Evolutionary conservation across 2,329 filamentous ascomycete genomes (phyloP), one percentile per base, ranked within the genome.

Genomic region (Metarhizium sp.): DNA sequence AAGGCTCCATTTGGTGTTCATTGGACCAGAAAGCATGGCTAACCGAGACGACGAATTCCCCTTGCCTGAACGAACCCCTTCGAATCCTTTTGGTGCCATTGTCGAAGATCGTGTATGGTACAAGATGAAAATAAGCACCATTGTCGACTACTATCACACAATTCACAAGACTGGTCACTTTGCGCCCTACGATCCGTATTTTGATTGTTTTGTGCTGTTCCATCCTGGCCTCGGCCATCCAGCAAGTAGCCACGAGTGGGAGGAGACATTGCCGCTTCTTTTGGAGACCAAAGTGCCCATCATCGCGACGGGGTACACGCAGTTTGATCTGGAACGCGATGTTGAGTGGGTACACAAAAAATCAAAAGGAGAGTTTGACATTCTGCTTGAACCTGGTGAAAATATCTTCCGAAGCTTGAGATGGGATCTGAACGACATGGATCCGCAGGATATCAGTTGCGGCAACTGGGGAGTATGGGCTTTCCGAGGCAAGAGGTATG

Each of bases 391-490:
- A 71, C 94, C 95, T 0, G 92, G 91, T 42, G 92, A 97, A 78
- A 99, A 99, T 67, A 80, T 79, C 16, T 99, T 99, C 76, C 82
- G 92, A 65, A 99, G 94, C 74, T 72, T 96, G 68, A 80, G 92
- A 64, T 99, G 95, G 95, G 95, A 99, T 73, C 71, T 99, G 66
- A 96, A 99, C 66, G 95, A 99, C 67, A 75, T 94, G 60, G 94
- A 96, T 69, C 92, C 92, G 6, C 89, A 95, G 67, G 94, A 97
- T 71, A 78, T 97, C 59, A 96, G 87, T 63, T 95, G 90, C 66
- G 92, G 94, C 55, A 99, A 99, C 71, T 99, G 91, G 90, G 94
- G 94, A 11, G 78, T 96, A 2, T 99, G 95, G 90, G 91, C 87
- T 14, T 99, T 99, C 77, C 84, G 94, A 73, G 94, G 94, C 63